Conservation (phyloP, 192 early-diverging fungal species). For the Mycoemilia scoparia region DNA sequence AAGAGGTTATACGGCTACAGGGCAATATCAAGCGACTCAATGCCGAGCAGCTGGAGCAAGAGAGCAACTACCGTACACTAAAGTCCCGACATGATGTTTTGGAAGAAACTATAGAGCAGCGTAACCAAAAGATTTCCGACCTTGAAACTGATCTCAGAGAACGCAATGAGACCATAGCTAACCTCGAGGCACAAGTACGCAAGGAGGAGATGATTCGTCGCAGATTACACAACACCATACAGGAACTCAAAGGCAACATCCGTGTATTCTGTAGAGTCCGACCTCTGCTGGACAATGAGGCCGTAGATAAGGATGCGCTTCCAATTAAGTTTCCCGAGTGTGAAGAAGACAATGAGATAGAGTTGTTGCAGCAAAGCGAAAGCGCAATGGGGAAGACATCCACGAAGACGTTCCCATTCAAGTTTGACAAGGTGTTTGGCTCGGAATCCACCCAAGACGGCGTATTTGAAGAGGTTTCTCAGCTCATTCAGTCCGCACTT, state of each 20-base stretch:
- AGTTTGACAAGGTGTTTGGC: slow-evolving; percentile 74
- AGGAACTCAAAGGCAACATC: slow-evolving; percentile 93
- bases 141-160: slow-evolving; percentile 21
- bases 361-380: slow-evolving; percentile 40
- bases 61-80: slow-evolving; percentile 17
- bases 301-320: slow-evolving; percentile 2
- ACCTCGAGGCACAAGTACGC: slow-evolving; percentile 43
- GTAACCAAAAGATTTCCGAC: slow-evolving; percentile 30
- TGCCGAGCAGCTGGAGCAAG: slow-evolving; percentile 19
- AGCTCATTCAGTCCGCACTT: slow-evolving; percentile 84
- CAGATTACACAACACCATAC: slow-evolving; percentile 75
- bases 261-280: slow-evolving; percentile 91
- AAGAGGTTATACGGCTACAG: slow-evolving; percentile 17
- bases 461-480: slow-evolving; percentile 92
- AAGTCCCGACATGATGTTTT: slow-evolving; percentile 17
- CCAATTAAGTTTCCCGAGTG: slow-evolving; percentile 33
- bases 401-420: slow-evolving; percentile 50
- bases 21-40: slow-evolving; percentile 17
- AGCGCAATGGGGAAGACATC: slow-evolving; percentile 33
- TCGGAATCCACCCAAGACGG: slow-evolving; percentile 43
- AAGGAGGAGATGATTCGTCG: slow-evolving; percentile 65
- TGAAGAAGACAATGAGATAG: slow-evolving; percentile 50
- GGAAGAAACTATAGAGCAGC: slow-evolving; percentile 13
- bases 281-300: slow-evolving; percentile 35
- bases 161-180: slow-evolving; percentile 15